Conservation (phyloP, 441 rosid genomes). For the Jatropha multifida region DNA sequence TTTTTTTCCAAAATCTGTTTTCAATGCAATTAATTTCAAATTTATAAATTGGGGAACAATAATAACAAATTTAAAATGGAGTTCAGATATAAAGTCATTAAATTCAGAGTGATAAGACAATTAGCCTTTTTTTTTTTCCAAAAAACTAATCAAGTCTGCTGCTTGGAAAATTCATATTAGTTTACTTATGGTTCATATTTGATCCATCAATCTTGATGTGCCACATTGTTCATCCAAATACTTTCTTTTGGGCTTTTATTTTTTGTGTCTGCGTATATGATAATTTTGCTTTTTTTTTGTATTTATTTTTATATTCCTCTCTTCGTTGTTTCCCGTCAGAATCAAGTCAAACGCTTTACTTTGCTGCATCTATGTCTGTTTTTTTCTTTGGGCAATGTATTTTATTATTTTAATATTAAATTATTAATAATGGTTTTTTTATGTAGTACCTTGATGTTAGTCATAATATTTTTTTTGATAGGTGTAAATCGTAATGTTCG, state of each 20-base stretch:
- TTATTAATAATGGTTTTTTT: neutral
- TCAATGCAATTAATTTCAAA: no score
- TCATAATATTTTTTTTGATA: neutral
- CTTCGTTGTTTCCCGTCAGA: neutral
- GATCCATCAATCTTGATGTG: neutral
- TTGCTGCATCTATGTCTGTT: neutral
- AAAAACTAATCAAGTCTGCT: neutral
- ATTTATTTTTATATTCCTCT: neutral
- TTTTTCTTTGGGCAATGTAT: neutral
- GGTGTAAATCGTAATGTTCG: conserved; percentile 12
- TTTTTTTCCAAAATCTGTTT: no score
- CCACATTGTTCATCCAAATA: neutral
- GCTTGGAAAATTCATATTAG: neutral
- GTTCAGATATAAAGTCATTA: no score
- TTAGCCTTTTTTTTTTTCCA: neutral
- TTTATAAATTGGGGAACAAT: no score
- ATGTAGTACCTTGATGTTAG: neutral
- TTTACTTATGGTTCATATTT: neutral
- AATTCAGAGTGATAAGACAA: no score
- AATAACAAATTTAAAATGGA: no score
- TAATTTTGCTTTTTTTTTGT: neutral
- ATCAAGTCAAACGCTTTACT: neutral
- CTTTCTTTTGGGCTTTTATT: neutral
- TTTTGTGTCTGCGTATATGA: neutral
- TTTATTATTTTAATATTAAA: neutral